Evolutionary conservation across 257 asterid species (phyloP).

Genomic region (Fraxinus americana): DNA sequence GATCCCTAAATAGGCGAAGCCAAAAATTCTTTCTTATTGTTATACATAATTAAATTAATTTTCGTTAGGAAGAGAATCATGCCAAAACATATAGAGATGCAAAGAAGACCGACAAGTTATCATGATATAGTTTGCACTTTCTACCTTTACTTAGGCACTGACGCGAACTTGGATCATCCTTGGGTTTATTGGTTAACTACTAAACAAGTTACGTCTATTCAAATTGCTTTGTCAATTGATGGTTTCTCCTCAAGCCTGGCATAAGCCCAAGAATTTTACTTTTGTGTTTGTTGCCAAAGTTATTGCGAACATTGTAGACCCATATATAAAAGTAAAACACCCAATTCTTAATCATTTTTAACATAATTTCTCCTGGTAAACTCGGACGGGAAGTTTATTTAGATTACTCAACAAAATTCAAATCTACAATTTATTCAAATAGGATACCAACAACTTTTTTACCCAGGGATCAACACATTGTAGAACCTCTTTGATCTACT

Average conservation of each 20-base stretch:
- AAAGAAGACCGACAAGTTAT: neutral
- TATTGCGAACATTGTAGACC: neutral
- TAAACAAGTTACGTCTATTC: neutral
- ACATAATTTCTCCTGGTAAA: neutral
- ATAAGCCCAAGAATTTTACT: neutral
- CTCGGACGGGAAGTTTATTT: neutral
- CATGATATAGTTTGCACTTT: neutral
- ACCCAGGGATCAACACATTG: neutral
- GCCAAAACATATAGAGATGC: neutral
- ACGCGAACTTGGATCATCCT: neutral
- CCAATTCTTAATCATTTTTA: neutral
- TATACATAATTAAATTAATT: too few species aligned
- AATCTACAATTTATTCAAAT: neutral
- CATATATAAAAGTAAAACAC: neutral
- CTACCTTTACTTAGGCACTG: neutral
- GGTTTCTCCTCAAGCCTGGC: neutral
- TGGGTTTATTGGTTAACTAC: neutral
- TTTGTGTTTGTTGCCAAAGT: neutral
- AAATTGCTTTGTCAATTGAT: neutral
- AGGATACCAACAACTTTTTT: neutral
- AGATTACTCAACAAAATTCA: neutral
- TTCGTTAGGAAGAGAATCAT: neutral
- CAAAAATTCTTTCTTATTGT: neutral
- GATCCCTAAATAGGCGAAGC: slow-evolving; percentile 21
- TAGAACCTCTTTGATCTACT: neutral